Evolutionary conservation across 164 flowering plant species (phyloP).

Genomic region (Echeveria elegans): DNA sequence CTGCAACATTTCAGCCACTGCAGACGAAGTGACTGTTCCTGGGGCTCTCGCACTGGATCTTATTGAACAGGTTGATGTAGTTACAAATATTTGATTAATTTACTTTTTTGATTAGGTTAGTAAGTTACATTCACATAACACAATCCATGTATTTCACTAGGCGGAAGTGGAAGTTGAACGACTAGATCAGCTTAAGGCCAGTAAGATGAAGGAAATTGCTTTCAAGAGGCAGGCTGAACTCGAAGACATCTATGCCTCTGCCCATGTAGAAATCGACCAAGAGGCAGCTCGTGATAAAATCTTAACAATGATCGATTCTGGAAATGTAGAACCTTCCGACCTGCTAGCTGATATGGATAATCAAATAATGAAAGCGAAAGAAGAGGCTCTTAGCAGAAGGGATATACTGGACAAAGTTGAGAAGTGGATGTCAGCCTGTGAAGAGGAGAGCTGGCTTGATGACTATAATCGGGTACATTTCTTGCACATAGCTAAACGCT

Average conservation of each 20-base stretch:
- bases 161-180: slow-evolving; percentile 93
- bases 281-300: slow-evolving; percentile 81
- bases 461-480: slow-evolving; percentile 84
- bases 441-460: slow-evolving; percentile 99
- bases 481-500: no score
- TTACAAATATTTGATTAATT: no score
- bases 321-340: slow-evolving; percentile 83
- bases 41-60: slow-evolving; percentile 91
- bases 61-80: slow-evolving; percentile 72
- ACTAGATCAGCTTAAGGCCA: slow-evolving; percentile 86
- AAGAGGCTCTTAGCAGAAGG: slow-evolving; percentile 89
- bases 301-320: slow-evolving; percentile 76
- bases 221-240: slow-evolving; percentile 81
- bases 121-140: not conserved
- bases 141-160: slow-evolving; percentile 23
- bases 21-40: slow-evolving; percentile 80
- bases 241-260: slow-evolving; percentile 74
- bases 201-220: slow-evolving; percentile 98
- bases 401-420: slow-evolving; percentile 97
- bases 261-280: slow-evolving; percentile 82
- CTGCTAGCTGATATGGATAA: slow-evolving; percentile 90
- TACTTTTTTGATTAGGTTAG: not conserved
- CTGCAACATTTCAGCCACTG: slow-evolving; percentile 82
- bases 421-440: slow-evolving; percentile 98
- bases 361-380: slow-evolving; percentile 77